phyloP scores from a whole-genome alignment of 805 yeast genomes.

The Wickerhamiella bombiphila region DNA sequence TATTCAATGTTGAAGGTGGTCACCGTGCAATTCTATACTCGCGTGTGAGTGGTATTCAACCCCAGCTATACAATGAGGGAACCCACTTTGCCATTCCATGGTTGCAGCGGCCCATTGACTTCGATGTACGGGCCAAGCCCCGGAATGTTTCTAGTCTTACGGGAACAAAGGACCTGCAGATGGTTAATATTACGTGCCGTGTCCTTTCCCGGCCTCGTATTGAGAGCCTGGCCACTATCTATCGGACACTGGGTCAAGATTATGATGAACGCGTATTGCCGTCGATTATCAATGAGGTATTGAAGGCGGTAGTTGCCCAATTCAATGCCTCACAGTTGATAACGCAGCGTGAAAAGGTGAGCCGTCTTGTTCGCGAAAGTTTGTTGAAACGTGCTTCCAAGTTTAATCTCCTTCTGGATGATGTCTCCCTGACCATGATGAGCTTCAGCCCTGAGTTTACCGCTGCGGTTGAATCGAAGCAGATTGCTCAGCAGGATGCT shows the following conservation, averaged over 20 bases:
- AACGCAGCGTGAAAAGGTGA: constrained; percentile 96
- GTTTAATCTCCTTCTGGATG: constrained; percentile 80
- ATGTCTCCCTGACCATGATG: constrained; percentile 93
- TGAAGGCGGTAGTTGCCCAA: constrained; percentile 94
- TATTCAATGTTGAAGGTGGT: constrained; percentile 94
- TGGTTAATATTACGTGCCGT: constrained; percentile 98
- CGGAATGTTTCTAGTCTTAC: constrained; percentile 91
- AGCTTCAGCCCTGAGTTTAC: constrained; percentile 97
- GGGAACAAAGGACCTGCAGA: constrained; percentile 95
- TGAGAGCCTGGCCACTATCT: constrained; percentile 63
- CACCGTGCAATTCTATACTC: constrained; percentile 93
- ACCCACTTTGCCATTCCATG: constrained; percentile 91
- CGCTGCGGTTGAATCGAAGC: constrained; percentile 94
- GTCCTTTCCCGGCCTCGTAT: constrained; percentile 84
- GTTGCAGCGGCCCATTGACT: constrained; percentile 82
- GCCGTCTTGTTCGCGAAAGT: constrained; percentile 79
- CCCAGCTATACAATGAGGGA: constrained; percentile 78
- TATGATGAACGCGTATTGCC: constrained; percentile 96
- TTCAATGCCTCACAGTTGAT: constrained; percentile 96
- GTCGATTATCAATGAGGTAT: constrained; percentile 93
- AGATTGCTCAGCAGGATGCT: constrained; percentile 98
- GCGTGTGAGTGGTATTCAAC: constrained; percentile 70
- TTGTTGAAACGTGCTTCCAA: constrained; percentile 80
- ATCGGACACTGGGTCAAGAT: constrained; percentile 83
- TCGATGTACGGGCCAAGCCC: constrained; percentile 94